A percentile compares a stretch with the other conserved stretches of the same genome.
These are phyloP conservation scores for Clitopilus hobsonii DNA, from an alignment of 768 basidiomycete species.

Conservation along the genomic window DNA sequence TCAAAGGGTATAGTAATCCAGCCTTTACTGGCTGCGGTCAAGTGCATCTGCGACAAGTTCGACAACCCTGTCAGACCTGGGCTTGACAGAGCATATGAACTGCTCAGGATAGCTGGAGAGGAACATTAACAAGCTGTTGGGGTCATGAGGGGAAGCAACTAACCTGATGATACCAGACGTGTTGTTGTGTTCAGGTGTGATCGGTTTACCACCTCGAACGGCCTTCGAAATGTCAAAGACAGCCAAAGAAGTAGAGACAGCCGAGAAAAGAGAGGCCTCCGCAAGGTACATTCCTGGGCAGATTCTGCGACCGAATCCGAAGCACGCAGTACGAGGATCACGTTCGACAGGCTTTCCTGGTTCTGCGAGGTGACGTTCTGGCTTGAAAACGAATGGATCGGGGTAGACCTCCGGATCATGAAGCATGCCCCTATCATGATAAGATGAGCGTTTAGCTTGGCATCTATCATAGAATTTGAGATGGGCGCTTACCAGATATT, in stretches of 20 bases:
- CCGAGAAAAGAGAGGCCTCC: constrained; percentile 43
- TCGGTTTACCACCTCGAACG: constrained; percentile 38
- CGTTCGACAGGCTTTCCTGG: constrained; percentile 24
- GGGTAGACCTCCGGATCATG: constrained; percentile 46
- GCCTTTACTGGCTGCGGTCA: neutral
- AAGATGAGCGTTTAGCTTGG: neutral
- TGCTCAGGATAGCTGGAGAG: constrained; percentile 24
- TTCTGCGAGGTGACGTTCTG: constrained; percentile 35
- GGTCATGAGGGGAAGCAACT: neutral
- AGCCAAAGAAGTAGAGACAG: constrained; percentile 38
- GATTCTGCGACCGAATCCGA: constrained; percentile 44
- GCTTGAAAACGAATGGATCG: constrained; percentile 44
- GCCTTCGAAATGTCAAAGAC: constrained; percentile 43
- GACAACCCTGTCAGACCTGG: constrained; percentile 25
- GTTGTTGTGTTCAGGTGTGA: constrained; percentile 40
- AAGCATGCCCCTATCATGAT: constrained; percentile 37
- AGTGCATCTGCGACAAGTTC: constrained; percentile 18
- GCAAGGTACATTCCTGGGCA: constrained; percentile 50
- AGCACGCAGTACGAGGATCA: constrained; percentile 37
- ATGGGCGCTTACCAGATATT: constrained; percentile 38
- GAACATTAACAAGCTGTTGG: neutral
- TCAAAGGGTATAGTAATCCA: neutral
- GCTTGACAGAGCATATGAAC: constrained; percentile 29
- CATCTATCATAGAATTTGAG: neutral
- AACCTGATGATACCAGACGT: constrained; percentile 43